These are phyloP conservation scores for Xylariaceae sp. DNA, from an alignment of 2,329 filamentous ascomycete genomes.

Conservation along the genomic window DNA sequence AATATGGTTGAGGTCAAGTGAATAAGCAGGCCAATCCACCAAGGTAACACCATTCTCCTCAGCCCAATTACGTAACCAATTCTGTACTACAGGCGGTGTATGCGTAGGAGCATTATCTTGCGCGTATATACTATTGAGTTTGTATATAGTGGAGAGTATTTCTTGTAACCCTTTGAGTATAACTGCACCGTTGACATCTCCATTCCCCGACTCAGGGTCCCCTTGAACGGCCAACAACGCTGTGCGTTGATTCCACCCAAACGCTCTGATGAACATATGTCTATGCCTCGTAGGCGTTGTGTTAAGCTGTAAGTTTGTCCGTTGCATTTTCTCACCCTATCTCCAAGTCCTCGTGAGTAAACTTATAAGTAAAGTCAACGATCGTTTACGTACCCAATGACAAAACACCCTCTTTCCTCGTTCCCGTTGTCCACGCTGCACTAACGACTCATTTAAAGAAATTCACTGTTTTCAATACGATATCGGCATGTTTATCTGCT, in stretches of 20 bases:
- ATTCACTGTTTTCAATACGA: too few species aligned
- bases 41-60: not conserved
- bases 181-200: not conserved
- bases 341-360: not conserved
- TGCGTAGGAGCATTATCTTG: conserved; percentile 3
- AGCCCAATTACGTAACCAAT: not conserved
- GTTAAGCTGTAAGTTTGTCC: not conserved
- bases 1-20: not conserved
- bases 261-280: not conserved
- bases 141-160: not conserved
- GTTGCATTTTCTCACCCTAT: not conserved
- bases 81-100: not conserved
- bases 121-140: not conserved
- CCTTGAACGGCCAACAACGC: not conserved
- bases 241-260: not conserved
- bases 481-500: too few species aligned
- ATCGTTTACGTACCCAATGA: too few species aligned
- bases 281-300: not conserved
- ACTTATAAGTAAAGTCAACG: too few species aligned
- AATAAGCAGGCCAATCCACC: not conserved
- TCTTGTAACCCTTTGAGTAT: not conserved
- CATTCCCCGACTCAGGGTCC: not conserved
- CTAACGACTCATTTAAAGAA: too few species aligned
- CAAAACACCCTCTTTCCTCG: too few species aligned
- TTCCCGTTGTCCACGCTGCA: too few species aligned